phyloP scores from a whole-genome alignment of 83 land plant species.

The Picea mariana region DNA sequence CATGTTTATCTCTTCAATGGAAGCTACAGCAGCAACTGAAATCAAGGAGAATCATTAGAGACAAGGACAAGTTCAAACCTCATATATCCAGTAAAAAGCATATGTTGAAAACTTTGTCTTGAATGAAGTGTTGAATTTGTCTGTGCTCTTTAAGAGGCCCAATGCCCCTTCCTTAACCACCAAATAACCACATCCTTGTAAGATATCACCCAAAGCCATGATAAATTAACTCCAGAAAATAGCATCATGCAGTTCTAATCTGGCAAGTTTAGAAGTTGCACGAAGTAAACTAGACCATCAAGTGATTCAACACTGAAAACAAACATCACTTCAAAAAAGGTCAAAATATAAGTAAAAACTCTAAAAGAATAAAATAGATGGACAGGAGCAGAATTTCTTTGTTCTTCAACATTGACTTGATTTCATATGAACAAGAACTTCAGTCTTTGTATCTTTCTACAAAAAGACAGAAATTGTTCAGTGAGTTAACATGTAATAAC shows the following conservation, averaged over 20 bases:
- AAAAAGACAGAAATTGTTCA: too few relatives aligned
- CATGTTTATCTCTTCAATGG: neutral
- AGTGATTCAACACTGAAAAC: too few relatives aligned
- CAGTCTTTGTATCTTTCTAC: too few relatives aligned
- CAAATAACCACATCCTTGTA: neutral
- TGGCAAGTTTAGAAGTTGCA: neutral
- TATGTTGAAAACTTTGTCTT: conserved; percentile 32
- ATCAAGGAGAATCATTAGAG: neutral
- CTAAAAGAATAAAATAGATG: too few relatives aligned
- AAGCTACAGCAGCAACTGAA: neutral
- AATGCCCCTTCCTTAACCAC: conserved; percentile 18
- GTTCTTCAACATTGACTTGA: too few relatives aligned
- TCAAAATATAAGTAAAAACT: too few relatives aligned
- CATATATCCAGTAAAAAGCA: conserved; percentile 28
- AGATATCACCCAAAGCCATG: neutral
- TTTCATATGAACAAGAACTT: too few relatives aligned
- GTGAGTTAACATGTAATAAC: too few relatives aligned
- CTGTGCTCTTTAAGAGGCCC: conserved; percentile 32
- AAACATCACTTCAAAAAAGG: too few relatives aligned
- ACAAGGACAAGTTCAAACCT: conserved; percentile 8
- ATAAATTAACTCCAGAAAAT: neutral
- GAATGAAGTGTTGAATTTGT: conserved; percentile 23
- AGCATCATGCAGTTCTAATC: neutral
- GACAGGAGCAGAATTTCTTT: too few relatives aligned
- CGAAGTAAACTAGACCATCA: too few relatives aligned